Conservation (phyloP, 2,329 filamentous ascomycete species). For the Orbilia oligospora region DNA sequence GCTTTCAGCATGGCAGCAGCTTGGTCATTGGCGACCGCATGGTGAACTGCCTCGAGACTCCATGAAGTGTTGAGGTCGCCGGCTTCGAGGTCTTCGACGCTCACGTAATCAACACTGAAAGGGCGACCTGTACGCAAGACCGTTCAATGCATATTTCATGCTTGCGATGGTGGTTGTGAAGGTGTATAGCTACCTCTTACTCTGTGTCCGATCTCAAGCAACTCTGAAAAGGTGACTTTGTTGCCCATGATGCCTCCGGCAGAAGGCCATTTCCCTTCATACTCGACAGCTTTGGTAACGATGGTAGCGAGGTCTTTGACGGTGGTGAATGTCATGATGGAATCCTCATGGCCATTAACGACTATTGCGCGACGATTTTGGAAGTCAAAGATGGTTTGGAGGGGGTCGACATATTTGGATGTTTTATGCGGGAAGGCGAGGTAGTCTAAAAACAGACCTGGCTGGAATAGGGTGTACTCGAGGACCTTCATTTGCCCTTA, state of each 20-base stretch:
- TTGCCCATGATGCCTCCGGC: constrained; percentile 68
- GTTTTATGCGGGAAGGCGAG: constrained; percentile 71
- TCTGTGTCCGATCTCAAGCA: constrained; percentile 68
- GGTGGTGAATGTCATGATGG: constrained; percentile 69
- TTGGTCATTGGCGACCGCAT: constrained; percentile 66
- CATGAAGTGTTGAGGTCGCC: constrained; percentile 68
- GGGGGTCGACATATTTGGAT: constrained; percentile 68
- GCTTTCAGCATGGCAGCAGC: constrained; percentile 66
- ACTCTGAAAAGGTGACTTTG: constrained; percentile 66
- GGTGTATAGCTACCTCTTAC: constrained; percentile 67
- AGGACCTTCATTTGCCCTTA: constrained; percentile 67
- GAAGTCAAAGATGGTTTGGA: constrained; percentile 67
- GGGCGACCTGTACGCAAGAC: constrained; percentile 65
- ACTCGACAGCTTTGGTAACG: constrained; percentile 68
- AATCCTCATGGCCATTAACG: constrained; percentile 68
- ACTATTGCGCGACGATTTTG: constrained; percentile 68
- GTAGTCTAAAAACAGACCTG: constrained; percentile 73
- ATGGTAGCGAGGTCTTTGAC: constrained; percentile 68
- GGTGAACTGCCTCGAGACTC: constrained; percentile 66
- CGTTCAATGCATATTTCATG: no score
- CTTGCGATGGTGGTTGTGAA: no score
- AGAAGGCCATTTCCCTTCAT: constrained; percentile 68
- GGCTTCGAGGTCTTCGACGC: constrained; percentile 69
- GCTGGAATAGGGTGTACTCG: constrained; percentile 74
- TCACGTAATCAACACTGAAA: constrained; percentile 69